Conservation (phyloP, 331 rosid genomes). For the Dryas integrifolia region DNA sequence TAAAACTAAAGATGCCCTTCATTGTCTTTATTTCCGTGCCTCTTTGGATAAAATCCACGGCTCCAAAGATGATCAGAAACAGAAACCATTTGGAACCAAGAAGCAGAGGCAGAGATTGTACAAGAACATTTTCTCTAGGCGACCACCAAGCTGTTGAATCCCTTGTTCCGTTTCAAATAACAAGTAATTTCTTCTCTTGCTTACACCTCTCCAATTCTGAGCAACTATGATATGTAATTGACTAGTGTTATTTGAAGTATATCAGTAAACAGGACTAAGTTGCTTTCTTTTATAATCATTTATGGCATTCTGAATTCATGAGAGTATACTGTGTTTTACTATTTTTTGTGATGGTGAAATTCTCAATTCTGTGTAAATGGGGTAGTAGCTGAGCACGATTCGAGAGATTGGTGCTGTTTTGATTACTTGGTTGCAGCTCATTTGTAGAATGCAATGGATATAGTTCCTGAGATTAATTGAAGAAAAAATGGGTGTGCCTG, state of each 20-base stretch:
- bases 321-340: background rate
- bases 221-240: no score
- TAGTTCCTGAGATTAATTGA: conserved; percentile 20
- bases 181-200: background rate
- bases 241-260: no score
- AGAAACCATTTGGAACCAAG: background rate
- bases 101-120: conserved; percentile 20
- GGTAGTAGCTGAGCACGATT: background rate
- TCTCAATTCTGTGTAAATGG: conserved; percentile 11
- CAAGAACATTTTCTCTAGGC: background rate
- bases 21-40: background rate
- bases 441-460: conserved; percentile 20
- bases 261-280: no score
- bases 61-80: conserved; percentile 1
- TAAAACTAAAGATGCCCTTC: conserved; percentile 9
- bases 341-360: background rate
- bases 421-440: background rate
- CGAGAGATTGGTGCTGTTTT: no score
- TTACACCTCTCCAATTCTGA: background rate
- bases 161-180: background rate
- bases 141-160: conserved; percentile 16
- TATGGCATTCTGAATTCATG: background rate
- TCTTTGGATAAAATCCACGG: conserved; percentile 23
- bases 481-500: conserved; percentile 53
- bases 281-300: background rate